Conservation (phyloP, 371 early-diverging fungal species). For the Coemansia sp. region DNA sequence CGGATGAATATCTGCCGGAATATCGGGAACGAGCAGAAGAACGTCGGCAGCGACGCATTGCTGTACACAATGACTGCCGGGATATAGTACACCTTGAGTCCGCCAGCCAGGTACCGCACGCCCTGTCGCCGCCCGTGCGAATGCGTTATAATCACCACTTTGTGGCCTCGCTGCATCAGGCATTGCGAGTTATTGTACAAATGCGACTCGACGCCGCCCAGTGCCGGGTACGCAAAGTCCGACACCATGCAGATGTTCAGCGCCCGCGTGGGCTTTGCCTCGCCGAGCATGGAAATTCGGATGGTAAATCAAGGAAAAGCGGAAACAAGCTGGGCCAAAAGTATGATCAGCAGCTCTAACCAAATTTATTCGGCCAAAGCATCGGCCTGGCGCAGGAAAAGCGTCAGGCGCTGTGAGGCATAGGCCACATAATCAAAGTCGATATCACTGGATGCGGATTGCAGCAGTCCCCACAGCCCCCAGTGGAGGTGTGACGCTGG, state of each 20-base stretch:
- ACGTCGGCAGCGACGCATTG: slow-evolving; percentile 91
- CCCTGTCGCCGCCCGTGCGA: slow-evolving; percentile 84
- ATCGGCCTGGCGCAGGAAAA: slow-evolving; percentile 45
- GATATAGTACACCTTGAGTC: slow-evolving; percentile 97
- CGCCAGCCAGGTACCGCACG: slow-evolving; percentile 87
- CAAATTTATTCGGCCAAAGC: background rate
- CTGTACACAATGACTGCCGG: slow-evolving; percentile 83
- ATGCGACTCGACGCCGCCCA: slow-evolving; percentile 99
- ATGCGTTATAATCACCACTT: slow-evolving; percentile 89
- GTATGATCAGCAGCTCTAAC: background rate
- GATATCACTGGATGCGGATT: slow-evolving; percentile 72
- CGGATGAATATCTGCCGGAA: slow-evolving; percentile 89
- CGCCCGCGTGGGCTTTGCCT: slow-evolving; percentile 7
- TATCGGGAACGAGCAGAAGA: slow-evolving; percentile 89
- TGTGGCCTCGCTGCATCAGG: slow-evolving; percentile 90
- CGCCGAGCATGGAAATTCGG: background rate
- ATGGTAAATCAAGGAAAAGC: background rate
- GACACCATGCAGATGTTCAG: slow-evolving; percentile 68
- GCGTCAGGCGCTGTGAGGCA: slow-evolving; percentile 61
- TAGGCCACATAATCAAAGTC: slow-evolving; percentile 81
- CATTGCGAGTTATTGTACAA: slow-evolving; percentile 89
- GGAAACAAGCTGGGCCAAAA: background rate
- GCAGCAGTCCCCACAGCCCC: slow-evolving; percentile 85
- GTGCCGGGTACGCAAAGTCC: slow-evolving; percentile 98
- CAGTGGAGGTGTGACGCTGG: slow-evolving; percentile 72